phyloP scores from a whole-genome alignment of 2,329 filamentous ascomycete genomes.

The Botrytis elliptica region DNA sequence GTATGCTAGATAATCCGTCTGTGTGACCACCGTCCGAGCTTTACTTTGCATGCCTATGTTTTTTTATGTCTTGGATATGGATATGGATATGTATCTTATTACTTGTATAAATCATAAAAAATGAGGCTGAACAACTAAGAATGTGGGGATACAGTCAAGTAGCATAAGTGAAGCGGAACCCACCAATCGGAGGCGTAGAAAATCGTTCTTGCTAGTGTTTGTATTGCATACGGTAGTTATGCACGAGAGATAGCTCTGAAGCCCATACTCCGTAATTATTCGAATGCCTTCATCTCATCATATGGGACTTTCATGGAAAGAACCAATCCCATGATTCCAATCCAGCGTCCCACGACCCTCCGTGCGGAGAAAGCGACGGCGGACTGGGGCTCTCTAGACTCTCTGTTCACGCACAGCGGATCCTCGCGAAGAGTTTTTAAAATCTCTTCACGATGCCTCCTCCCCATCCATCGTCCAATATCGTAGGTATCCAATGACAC shows the following conservation, averaged over 20 bases:
- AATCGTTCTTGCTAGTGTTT: neutral
- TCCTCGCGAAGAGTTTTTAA: constrained; percentile 1
- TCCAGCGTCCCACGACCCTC: neutral
- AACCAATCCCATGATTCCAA: neutral
- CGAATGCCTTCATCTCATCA: neutral
- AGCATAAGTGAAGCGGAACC: neutral
- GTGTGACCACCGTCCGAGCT: neutral
- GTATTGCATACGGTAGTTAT: neutral
- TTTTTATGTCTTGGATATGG: neutral
- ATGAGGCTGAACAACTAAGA: constrained; percentile 1
- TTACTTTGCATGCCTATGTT: neutral
- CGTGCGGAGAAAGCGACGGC: neutral
- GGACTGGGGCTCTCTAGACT: neutral
- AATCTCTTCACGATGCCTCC: neutral
- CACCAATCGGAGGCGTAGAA: neutral
- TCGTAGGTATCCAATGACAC: neutral
- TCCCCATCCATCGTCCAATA: neutral
- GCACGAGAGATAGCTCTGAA: neutral
- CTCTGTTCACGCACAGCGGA: neutral
- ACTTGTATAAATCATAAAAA: neutral
- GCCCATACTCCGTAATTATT: neutral
- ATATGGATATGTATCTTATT: neutral
- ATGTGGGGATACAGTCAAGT: neutral
- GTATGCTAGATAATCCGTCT: neutral
- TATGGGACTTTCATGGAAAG: neutral